A percentile compares a stretch with the other conserved stretches of the same genome.
phyloP scores from a whole-genome alignment of 306 rosid species.

The Hippophae gyantsensis region DNA sequence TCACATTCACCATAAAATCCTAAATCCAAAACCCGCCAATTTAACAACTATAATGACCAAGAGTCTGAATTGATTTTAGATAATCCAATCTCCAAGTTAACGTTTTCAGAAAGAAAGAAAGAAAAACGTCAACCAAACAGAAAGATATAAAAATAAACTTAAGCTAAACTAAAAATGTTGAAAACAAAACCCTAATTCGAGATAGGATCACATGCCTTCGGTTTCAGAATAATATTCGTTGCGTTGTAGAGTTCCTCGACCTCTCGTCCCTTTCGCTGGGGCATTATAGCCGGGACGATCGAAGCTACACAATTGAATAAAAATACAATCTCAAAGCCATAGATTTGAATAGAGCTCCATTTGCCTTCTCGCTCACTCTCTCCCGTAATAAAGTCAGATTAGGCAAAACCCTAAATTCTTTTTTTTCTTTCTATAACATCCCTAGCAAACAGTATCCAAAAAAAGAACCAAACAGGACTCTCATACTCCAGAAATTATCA shows the following conservation, averaged over 20 bases:
- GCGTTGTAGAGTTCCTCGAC: conserved; percentile 37
- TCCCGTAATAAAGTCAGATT: not conserved
- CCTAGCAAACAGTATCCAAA: conserved; percentile 19
- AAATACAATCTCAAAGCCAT: not conserved
- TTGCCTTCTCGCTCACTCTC: no score
- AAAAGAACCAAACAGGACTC: conserved; percentile 8
- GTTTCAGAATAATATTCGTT: conserved; percentile 23
- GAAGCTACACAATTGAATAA: conserved; percentile 21
- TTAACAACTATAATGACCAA: conserved; percentile 32
- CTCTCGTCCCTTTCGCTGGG: conserved; percentile 22
- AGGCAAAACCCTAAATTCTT: not conserved
- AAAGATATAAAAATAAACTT: conserved; percentile 7
- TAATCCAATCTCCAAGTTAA: not conserved
- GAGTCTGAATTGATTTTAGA: conserved; percentile 14
- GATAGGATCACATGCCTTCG: conserved; percentile 42
- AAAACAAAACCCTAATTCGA: conserved; percentile 32
- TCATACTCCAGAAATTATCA: conserved; percentile 27
- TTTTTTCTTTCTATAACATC: not conserved
- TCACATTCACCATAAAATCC: conserved; percentile 15
- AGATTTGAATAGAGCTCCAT: no score
- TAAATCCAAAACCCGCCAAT: conserved; percentile 13
- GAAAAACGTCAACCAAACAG: not conserved
- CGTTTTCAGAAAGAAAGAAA: conserved; percentile 5
- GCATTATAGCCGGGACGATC: conserved; percentile 24
- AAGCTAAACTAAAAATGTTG: not conserved